Evolutionary conservation across 1,139 yeast species (phyloP), one percentile per base, ranked within the genome.

Genomic region (Saccharomyces hybrid): DNA sequence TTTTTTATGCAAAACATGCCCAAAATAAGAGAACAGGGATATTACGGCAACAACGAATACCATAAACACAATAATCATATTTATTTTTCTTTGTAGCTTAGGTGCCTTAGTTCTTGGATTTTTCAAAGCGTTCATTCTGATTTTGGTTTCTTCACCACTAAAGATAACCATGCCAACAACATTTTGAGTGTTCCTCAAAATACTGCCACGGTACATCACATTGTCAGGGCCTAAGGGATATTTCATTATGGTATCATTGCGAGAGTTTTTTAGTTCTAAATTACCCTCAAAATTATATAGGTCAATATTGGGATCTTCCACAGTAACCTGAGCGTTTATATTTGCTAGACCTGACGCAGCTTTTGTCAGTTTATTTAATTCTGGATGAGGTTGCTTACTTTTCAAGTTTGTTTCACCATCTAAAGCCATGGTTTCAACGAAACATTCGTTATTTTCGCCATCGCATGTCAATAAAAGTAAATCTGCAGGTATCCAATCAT

Each of bases 391-490:
- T 26, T 74, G 73, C 63, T 82, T 83, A 5, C 88, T 78, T 69
- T 93, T 93, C 58, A 93, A 75, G 65, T 90, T 91, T 0, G 98
- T 93, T 70, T 93, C 99, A 51, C 99, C 99, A 70, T 93, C 99
- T 50, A 93, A 75, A 0, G 97, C 99, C 93, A 93, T 91, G 0
- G 99, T 93, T 70, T 93, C 99, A 26, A 91, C 83, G 62, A 82
- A 88, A 0, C 95, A 86, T 61, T 85, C 88, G 55, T 85, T 87
- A 56, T 82, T 80, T 41, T 80, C 81, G 11, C 82, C 83, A 50
- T 81, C 80, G 2, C 93, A 80, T 1, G 88, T 78, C 48, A 95
- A 69, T 9, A 93, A 64, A 1, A 93, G 68, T 7, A 93, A 68
- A 72, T 93, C 99, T 0, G 97, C 97, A 0, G 99, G 99, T 6